Evolutionary conservation across 768 basidiomycete genomes (phyloP), one percentile per base, ranked within the genome.

Genomic region (Naganishia friedmannii): DNA sequence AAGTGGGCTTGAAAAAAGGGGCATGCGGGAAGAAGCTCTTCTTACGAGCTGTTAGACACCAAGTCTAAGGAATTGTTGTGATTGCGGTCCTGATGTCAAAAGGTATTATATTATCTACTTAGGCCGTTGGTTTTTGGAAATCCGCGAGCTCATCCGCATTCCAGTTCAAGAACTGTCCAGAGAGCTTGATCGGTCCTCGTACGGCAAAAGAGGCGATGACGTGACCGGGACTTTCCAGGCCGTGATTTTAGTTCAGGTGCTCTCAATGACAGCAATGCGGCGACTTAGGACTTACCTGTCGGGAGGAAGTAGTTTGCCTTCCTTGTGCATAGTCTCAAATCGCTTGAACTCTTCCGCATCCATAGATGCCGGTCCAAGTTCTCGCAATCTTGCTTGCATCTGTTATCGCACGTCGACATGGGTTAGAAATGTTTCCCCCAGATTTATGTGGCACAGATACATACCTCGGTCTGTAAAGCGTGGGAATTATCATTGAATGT

Each of bases 111-210:
- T 37, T 37, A 37, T 12, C 12, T 28, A 31, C 53, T 55, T 17
- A 63, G 26, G 15, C 60, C 60, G 60, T 46, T 0, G 71, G 71
- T 42, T 68, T 67, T 56, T 74, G 74, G 54, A 42, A 71, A 13
- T 46, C 72, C 9, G 56, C 53, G 17, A 74, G 53, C 45, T 45
- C 67, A 21, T 56, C 53, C 21, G 70, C 70, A 60, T 73, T 68
- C 74, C 74, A 74, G 31, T 29, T 65, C 46, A 73, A 21, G 54
- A 74, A 74, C 66, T 73, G 37, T 2, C 74, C 74, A n/a, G 56
- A 56, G 4, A 60, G 42, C 12, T 54, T 39, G 31, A 39, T 13
- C 1, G 67, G 68, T n/a, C 68, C 70, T 54, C 37, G 53, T 23
- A 65, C 58, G 31, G 68, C 70, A 29, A 74, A 65, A 10, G 72